Conservation (phyloP, 495 filamentous ascomycete species). For the Chlorociboria aeruginascens region DNA sequence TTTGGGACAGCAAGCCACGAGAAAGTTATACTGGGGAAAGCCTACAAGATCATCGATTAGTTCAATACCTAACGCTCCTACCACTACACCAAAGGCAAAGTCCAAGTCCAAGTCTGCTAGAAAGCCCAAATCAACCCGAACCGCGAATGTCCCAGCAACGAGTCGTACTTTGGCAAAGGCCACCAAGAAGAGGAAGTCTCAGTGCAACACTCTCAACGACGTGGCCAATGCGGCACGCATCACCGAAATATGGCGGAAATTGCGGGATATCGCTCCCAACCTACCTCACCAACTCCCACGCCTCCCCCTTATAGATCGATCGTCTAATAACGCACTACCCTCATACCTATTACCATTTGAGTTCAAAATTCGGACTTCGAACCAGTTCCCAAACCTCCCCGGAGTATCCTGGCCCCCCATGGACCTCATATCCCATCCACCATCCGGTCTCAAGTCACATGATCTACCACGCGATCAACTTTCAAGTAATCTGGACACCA, state of each 20-base stretch:
- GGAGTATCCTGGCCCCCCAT: conserved; percentile 1
- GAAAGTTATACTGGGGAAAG: conserved; percentile 8
- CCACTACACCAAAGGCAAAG: background rate
- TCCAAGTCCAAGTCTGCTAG: background rate
- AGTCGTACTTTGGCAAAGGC: background rate
- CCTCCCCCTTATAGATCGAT: background rate
- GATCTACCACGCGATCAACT: conserved; percentile 1
- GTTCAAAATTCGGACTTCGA: background rate
- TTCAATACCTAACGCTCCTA: background rate
- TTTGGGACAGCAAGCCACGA: background rate
- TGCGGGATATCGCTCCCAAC: conserved; percentile 4
- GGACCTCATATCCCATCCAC: conserved; percentile 9
- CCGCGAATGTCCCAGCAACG: background rate
- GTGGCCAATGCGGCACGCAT: background rate
- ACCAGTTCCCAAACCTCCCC: conserved; percentile 10
- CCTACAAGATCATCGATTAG: background rate
- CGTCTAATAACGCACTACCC: background rate
- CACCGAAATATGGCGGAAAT: conserved; percentile 6
- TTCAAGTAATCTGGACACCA: conserved; percentile 1
- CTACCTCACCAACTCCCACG: background rate
- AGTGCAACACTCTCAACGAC: background rate
- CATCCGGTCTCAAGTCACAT: conserved; percentile 10
- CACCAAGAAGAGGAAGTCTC: conserved; percentile 10
- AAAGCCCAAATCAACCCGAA: background rate
- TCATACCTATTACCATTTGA: background rate